Conservation (phyloP, 106 monocot genomes). For the Alisma plantagoaquatica region DNA sequence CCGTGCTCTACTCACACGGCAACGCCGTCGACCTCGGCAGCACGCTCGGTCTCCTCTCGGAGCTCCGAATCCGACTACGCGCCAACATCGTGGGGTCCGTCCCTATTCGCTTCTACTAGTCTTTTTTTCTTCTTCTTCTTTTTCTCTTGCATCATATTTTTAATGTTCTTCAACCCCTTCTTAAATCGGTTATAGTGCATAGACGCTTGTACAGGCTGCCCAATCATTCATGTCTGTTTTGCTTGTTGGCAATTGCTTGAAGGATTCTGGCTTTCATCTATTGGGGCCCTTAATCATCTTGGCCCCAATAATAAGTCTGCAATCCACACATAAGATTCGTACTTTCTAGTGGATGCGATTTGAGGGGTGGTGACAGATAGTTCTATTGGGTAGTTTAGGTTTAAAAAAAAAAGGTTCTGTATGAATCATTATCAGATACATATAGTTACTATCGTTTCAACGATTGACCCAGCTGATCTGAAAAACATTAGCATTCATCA, state of each 20-base stretch:
- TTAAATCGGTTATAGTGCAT: not conserved
- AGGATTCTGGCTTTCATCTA: not conserved
- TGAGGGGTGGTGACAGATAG: too few species aligned
- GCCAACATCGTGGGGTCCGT: constrained; percentile 1
- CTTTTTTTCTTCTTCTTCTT: not conserved
- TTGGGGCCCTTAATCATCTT: too few species aligned
- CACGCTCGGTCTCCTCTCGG: not conserved
- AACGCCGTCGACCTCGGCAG: constrained; percentile 1
- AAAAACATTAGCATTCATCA: too few species aligned
- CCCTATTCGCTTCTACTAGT: not conserved
- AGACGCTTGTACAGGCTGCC: not conserved
- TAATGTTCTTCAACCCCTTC: not conserved
- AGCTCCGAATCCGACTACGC: not conserved
- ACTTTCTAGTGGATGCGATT: too few species aligned
- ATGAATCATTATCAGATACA: too few species aligned
- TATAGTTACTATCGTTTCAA: too few species aligned
- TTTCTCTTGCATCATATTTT: not conserved
- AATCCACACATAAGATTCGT: too few species aligned
- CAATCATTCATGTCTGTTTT: not conserved
- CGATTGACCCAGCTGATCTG: too few species aligned
- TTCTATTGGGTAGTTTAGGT: too few species aligned
- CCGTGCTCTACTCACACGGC: constrained; percentile 1
- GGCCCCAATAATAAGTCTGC: too few species aligned
- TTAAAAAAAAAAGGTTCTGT: too few species aligned
- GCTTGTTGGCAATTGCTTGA: not conserved